A percentile compares a stretch with the other conserved stretches of the same genome.
phyloP scores from a whole-genome alignment of 805 yeast genomes.

The Suhomyces xylopsoci region DNA sequence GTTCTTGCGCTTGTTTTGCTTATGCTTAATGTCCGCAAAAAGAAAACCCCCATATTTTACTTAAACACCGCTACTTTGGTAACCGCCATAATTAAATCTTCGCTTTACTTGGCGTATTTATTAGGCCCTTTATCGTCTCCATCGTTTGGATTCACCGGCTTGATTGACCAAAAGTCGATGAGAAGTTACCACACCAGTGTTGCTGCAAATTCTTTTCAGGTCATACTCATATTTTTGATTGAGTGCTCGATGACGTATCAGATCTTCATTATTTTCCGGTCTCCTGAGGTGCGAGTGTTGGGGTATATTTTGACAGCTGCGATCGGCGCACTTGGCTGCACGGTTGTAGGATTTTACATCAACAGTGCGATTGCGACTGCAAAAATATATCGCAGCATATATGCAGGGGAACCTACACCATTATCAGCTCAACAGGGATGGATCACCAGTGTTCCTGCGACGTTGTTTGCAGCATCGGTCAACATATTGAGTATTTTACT shows the following conservation, averaged over 20 bases:
- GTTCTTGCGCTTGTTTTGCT: conserved; percentile 5
- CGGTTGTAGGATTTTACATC: conserved; percentile 59
- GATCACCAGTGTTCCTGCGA: conserved; percentile 51
- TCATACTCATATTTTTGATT: conserved; percentile 56
- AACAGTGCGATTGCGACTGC: conserved; percentile 47
- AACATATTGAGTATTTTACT: conserved; percentile 60
- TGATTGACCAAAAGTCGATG: conserved; percentile 23
- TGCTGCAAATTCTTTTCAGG: conserved; percentile 59
- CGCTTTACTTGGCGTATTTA: conserved; percentile 54
- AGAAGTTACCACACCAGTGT: conserved; percentile 48
- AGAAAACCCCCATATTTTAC: conserved; percentile 67
- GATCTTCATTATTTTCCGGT: conserved; percentile 63
- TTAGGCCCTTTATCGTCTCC: conserved; percentile 51
- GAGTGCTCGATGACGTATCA: conserved; percentile 71
- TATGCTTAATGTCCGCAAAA: conserved; percentile 34
- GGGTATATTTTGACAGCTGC: conserved; percentile 38
- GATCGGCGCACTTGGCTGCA: conserved; percentile 46
- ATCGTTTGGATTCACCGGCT: conserved; percentile 38
- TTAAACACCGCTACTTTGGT: conserved; percentile 63
- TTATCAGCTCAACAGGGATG: conserved; percentile 17
- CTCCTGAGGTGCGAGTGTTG: conserved; percentile 46
- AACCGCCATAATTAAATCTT: conserved; percentile 56
- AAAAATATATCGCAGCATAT: conserved; percentile 18
- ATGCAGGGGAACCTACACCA: background rate
- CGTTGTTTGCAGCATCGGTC: conserved; percentile 68